phyloP scores from a whole-genome alignment of 2,329 filamentous ascomycete species.

The Sclerotinia spermophila region DNA sequence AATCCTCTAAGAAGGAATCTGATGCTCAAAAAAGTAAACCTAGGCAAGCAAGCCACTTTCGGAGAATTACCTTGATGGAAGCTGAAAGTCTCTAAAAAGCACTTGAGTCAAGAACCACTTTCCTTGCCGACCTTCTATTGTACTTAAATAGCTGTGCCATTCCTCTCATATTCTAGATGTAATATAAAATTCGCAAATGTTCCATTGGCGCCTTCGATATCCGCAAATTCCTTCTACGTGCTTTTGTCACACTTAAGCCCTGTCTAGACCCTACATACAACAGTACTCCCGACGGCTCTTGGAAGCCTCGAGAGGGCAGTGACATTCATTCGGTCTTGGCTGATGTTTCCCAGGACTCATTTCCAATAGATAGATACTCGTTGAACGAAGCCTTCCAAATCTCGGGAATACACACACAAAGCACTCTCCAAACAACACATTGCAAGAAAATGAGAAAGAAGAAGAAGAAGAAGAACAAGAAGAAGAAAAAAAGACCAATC shows the following conservation, averaged over 20 bases:
- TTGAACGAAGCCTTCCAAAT: not conserved
- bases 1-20: not conserved
- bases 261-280: conserved; percentile 9
- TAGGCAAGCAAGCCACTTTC: conserved; percentile 6
- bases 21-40: not conserved
- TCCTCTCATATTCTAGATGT: conserved; percentile 4
- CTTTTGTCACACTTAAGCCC: not conserved
- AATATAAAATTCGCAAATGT: not conserved
- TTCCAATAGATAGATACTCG: not conserved
- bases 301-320: conserved; percentile 13
- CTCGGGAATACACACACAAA: not conserved
- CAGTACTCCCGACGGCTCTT: conserved; percentile 7
- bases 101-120: not conserved
- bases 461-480: not conserved
- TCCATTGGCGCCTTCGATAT: not conserved
- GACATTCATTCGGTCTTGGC: conserved; percentile 14
- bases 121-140: not conserved
- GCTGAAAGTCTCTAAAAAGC: conserved; percentile 12
- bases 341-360: not conserved
- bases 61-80: conserved; percentile 5
- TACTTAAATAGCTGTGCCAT: conserved; percentile 12
- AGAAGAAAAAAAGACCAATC: not conserved
- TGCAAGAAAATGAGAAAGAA: not conserved
- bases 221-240: not conserved
- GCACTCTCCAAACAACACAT: not conserved